Evolutionary conservation across 2,329 filamentous ascomycete genomes (phyloP).

Genomic region (Penicillium sp.): DNA sequence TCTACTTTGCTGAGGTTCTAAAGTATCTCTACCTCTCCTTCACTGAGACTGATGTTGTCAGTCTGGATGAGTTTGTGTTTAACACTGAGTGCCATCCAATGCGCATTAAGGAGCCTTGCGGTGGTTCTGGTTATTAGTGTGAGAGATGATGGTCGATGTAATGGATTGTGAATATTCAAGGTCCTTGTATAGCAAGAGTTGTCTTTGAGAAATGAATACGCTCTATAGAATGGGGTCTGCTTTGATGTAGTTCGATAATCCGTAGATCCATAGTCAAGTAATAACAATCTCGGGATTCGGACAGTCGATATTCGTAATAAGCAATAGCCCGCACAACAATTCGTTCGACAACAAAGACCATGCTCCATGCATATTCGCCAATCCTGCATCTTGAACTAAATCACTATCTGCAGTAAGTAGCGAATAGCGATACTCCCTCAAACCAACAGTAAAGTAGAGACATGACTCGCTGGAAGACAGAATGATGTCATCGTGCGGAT

Average conservation of each 20-base stretch:
- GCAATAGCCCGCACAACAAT: too few species aligned
- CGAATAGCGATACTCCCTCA: not conserved
- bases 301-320: too few species aligned
- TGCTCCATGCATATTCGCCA: not conserved
- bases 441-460: not conserved
- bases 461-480: not conserved
- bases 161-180: not conserved
- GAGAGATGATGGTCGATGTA: not conserved
- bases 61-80: slow-evolving; percentile 63
- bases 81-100: slow-evolving; percentile 60
- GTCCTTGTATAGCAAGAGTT: not conserved
- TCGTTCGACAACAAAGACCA: not conserved
- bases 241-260: too few species aligned
- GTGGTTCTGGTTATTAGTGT: not conserved
- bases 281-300: too few species aligned
- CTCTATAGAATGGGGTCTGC: too few species aligned
- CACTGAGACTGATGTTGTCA: slow-evolving; percentile 54
- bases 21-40: slow-evolving; percentile 66
- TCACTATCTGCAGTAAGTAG: not conserved
- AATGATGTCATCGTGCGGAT: too few species aligned
- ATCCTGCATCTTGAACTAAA: not conserved
- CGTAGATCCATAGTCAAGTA: too few species aligned
- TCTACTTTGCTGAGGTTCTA: slow-evolving; percentile 54
- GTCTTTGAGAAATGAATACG: not conserved
- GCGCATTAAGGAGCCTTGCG: slow-evolving; percentile 9